A percentile compares a stretch with the other conserved stretches of the same genome.
These are phyloP conservation scores for Talaromyces adpressus DNA, from an alignment of 495 filamentous ascomycete genomes.

Conservation along the genomic window DNA sequence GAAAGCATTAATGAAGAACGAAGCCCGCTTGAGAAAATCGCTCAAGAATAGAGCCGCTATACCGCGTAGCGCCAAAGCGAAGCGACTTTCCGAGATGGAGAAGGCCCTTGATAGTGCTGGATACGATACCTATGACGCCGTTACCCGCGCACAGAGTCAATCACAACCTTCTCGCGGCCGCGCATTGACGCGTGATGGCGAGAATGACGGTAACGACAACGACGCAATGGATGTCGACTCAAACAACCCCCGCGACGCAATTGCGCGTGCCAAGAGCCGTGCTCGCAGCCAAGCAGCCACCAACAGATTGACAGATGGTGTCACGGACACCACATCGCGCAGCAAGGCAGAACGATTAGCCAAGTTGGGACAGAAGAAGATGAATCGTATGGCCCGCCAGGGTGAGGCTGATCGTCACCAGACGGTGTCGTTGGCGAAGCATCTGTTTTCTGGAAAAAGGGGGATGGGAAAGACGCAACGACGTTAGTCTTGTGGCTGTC, in stretches of 20 bases:
- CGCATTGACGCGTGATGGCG: constrained; percentile 40
- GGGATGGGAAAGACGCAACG: constrained; percentile 53
- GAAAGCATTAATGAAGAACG: constrained; percentile 78
- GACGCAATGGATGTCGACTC: constrained; percentile 87
- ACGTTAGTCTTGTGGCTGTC: constrained; percentile 29
- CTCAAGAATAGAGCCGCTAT: constrained; percentile 94
- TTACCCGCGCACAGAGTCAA: constrained; percentile 62
- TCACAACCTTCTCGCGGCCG: constrained; percentile 56
- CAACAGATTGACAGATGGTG: constrained; percentile 79
- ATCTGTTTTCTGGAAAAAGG: constrained; percentile 63
- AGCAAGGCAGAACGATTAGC: constrained; percentile 74
- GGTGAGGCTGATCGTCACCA: constrained; percentile 95
- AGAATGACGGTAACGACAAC: constrained; percentile 38
- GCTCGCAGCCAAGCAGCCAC: constrained; percentile 67
- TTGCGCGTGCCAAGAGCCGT: constrained; percentile 69
- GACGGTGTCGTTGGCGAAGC: constrained; percentile 73
- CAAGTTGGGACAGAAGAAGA: constrained; percentile 93
- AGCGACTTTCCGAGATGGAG: constrained; percentile 80
- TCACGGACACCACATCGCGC: constrained; percentile 40
- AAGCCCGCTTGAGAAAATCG: constrained; percentile 82
- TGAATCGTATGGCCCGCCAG: constrained; percentile 94
- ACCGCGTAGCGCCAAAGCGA: constrained; percentile 64
- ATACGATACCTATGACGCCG: constrained; percentile 69
- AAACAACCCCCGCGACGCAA: constrained; percentile 45
- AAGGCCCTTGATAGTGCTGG: constrained; percentile 75